Evolutionary conservation across 2,329 filamentous ascomycete genomes (phyloP).

Genomic region (Talaromyces sp.): DNA sequence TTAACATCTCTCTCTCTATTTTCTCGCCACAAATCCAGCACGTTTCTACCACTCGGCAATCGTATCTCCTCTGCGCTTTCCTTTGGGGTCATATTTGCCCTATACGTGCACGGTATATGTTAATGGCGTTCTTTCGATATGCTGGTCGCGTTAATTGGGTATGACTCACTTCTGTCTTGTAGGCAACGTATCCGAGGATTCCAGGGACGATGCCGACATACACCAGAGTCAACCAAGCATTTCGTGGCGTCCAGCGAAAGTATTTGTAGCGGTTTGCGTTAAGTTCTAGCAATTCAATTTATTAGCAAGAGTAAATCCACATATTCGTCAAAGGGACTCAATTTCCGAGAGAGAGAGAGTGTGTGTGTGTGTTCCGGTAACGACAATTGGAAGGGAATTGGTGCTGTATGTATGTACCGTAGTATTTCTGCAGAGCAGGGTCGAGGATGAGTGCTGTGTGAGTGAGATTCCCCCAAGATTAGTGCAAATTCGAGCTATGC

Average conservation of each 20-base stretch:
- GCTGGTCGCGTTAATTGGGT: neutral
- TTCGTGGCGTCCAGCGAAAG: conserved; percentile 89
- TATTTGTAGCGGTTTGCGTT: conserved; percentile 81
- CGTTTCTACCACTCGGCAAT: conserved; percentile 58
- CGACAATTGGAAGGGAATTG: neutral
- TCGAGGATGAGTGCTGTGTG: conserved; percentile 42
- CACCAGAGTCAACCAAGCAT: conserved; percentile 71
- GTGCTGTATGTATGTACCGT: conserved; percentile 37
- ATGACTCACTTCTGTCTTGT: conserved; percentile 75
- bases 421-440: conserved; percentile 46
- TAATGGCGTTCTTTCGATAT: conserved; percentile 1
- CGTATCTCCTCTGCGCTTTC: conserved; percentile 84
- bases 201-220: conserved; percentile 71
- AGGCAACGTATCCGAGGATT: conserved; percentile 67
- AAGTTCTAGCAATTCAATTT: conserved; percentile 58
- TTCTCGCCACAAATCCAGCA: neutral
- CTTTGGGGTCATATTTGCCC: conserved; percentile 82
- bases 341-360: neutral
- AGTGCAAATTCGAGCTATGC: neutral
- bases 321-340: neutral
- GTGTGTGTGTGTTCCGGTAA: neutral
- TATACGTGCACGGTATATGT: conserved; percentile 36
- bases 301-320: neutral
- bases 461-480: conserved; percentile 49
- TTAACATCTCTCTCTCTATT: neutral